Percentiles rank a stretch among this genome's conserved stretches.
Evolutionary conservation across 768 basidiomycete genomes (phyloP).

Genomic region (Gautieria morchelliformis): DNA sequence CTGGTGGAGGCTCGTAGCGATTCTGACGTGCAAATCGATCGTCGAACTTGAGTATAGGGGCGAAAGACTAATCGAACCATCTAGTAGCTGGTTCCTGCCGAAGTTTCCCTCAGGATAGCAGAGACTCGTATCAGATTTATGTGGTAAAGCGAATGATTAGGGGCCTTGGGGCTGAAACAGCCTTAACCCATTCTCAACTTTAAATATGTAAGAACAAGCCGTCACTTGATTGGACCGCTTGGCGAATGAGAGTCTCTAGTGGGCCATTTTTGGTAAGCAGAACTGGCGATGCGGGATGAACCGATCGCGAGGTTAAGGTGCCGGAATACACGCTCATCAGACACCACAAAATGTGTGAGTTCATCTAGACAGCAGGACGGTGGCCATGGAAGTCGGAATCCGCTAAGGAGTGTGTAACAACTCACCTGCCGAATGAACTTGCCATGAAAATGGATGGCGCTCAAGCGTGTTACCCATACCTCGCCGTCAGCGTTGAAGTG

Average conservation of each 20-base stretch:
- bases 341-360: conserved; percentile 51
- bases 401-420: conserved; percentile 84
- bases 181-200: conserved; percentile 77
- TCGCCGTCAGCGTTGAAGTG: conserved; percentile 48
- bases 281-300: conserved; percentile 67
- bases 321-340: conserved; percentile 76
- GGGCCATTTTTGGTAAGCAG: conserved; percentile 69
- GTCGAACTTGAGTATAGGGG: conserved; percentile 94
- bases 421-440: conserved; percentile 87
- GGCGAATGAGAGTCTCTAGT: conserved; percentile 59
- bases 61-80: conserved; percentile 95
- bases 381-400: conserved; percentile 82
- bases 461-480: conserved; percentile 81
- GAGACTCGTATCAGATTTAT: conserved; percentile 50
- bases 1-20: conserved; percentile 92
- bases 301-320: conserved; percentile 70
- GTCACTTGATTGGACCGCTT: conserved; percentile 40
- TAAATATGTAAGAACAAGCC: conserved; percentile 51
- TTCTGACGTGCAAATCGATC: conserved; percentile 96
- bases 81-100: conserved; percentile 88
- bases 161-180: conserved; percentile 82
- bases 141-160: conserved; percentile 80
- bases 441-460: conserved; percentile 89
- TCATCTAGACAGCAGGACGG: conserved; percentile 51
- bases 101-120: conserved; percentile 77